phyloP scores from a whole-genome alignment of 2,329 filamentous ascomycete genomes.

The Cladosporium oxysporum region DNA sequence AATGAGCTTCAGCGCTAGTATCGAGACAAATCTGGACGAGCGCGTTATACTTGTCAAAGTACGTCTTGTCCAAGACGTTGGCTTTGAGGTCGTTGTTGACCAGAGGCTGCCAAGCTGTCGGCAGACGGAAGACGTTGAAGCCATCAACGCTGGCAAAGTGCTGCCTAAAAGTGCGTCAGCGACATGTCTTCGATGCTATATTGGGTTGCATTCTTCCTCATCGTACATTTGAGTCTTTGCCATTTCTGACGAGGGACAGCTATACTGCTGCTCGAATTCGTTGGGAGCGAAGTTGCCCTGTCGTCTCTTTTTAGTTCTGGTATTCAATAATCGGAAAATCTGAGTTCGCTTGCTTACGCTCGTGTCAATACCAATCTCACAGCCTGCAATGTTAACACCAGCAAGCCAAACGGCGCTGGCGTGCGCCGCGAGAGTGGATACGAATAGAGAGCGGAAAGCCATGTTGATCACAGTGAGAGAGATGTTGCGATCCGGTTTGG shows the following conservation, averaged over 20 bases:
- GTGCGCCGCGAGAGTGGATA: background rate
- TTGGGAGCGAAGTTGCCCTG: constrained; percentile 9
- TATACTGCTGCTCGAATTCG: background rate
- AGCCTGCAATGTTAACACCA: constrained; percentile 1
- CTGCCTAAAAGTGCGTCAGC: constrained; percentile 31
- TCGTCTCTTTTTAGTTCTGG: background rate
- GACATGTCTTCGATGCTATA: too few species aligned
- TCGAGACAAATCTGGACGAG: constrained; percentile 34
- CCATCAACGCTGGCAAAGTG: constrained; percentile 57
- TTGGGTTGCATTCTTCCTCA: too few species aligned
- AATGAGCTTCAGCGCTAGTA: constrained; percentile 39
- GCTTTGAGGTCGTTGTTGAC: constrained; percentile 27
- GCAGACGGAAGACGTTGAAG: constrained; percentile 60
- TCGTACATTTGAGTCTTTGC: constrained; percentile 35
- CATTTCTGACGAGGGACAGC: constrained; percentile 14
- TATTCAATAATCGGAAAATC: too few species aligned
- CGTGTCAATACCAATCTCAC: background rate
- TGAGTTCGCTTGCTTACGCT: background rate
- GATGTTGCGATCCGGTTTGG: background rate
- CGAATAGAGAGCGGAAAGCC: background rate
- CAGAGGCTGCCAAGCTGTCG: constrained; percentile 41
- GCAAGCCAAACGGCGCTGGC: constrained; percentile 1
- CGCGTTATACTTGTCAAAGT: constrained; percentile 31
- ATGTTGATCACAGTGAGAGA: background rate
- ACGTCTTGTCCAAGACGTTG: constrained; percentile 25